Evolutionary conservation across 805 yeast genomes (phyloP).

Genomic region (Candida ovalis): DNA sequence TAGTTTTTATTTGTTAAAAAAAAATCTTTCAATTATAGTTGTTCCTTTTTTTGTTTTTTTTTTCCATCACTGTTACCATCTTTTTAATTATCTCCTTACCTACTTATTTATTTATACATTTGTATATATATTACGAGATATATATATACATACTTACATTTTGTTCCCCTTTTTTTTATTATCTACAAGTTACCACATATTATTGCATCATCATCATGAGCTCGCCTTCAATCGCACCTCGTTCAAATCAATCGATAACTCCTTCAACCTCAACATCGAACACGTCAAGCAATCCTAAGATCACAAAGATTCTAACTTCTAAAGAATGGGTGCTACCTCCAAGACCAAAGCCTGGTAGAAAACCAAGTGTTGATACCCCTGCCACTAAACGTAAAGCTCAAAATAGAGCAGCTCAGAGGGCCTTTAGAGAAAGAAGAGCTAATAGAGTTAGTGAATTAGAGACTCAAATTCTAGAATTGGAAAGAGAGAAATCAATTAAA

Average conservation of each 20-base stretch:
- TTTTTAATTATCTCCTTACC: no score
- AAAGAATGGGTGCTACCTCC: conserved; percentile 61
- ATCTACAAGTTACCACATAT: background rate
- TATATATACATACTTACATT: background rate
- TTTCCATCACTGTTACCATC: no score
- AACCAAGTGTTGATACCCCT: conserved; percentile 60
- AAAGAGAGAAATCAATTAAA: conserved; percentile 57
- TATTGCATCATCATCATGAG: conserved; percentile 9
- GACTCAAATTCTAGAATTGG: conserved; percentile 60
- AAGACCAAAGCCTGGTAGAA: conserved; percentile 55
- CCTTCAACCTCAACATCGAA: conserved; percentile 10
- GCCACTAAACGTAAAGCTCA: conserved; percentile 86
- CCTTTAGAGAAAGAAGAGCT: conserved; percentile 85
- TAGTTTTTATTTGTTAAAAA: no score
- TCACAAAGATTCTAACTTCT: conserved; percentile 53
- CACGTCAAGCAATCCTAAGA: conserved; percentile 14
- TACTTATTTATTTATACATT: no score
- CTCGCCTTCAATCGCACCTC: conserved; percentile 22
- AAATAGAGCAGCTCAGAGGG: conserved; percentile 91
- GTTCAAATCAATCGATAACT: conserved; percentile 17
- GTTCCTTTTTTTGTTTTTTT: no score
- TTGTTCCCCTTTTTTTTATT: background rate
- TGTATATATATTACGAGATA: background rate
- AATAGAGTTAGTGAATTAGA: conserved; percentile 78
- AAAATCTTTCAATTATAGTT: no score